Evolutionary conservation across 2,329 filamentous ascomycete species (phyloP).

Genomic region (Metarhizium brunneum): DNA sequence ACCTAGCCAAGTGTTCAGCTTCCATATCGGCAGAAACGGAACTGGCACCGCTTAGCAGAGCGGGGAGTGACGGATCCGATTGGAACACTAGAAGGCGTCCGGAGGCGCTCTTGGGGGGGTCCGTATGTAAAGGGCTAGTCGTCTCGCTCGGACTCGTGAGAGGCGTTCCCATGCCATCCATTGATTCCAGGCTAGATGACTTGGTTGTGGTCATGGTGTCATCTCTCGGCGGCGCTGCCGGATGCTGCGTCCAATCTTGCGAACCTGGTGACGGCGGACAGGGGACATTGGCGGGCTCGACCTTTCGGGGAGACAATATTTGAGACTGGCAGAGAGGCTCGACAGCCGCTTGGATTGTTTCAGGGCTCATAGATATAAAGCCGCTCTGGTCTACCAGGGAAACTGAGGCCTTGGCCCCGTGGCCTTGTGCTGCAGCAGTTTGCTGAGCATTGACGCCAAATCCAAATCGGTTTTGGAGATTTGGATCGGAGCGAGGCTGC

Average conservation of each 20-base stretch:
- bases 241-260: conserved; percentile 23
- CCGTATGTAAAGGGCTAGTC: conserved; percentile 37
- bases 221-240: conserved; percentile 25
- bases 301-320: neutral
- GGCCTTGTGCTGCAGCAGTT: neutral
- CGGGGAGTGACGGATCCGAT: conserved; percentile 55
- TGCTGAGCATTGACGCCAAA: neutral
- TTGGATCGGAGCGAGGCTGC: conserved; percentile 35
- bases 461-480: conserved; percentile 23
- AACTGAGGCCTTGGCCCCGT: neutral
- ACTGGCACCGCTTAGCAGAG: conserved; percentile 53
- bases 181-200: conserved; percentile 44
- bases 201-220: conserved; percentile 34
- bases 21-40: conserved; percentile 56
- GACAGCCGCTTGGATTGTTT: neutral
- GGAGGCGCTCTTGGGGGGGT: conserved; percentile 30
- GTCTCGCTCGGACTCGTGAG: conserved; percentile 46
- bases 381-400: neutral
- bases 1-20: conserved; percentile 36
- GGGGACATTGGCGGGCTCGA: conserved; percentile 21
- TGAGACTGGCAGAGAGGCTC: neutral
- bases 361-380: neutral
- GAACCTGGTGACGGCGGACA: conserved; percentile 39
- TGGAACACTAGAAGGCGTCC: conserved; percentile 45
- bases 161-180: conserved; percentile 38